phyloP scores from a whole-genome alignment of 805 yeast species.

The Naumovozyma dairenensis region DNA sequence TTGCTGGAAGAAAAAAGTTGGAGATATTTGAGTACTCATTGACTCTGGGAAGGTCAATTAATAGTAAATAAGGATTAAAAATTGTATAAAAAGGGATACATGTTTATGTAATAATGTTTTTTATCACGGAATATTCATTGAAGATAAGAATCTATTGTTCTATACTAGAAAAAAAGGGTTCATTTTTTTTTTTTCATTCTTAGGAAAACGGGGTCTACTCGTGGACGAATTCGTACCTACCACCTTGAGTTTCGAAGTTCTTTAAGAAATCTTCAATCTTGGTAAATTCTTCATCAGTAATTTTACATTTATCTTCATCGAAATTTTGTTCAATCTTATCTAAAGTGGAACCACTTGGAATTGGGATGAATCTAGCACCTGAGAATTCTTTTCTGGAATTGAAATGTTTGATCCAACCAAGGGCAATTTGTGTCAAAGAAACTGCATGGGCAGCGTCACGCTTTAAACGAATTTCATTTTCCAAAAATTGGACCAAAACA shows the following conservation, averaged over 20 bases:
- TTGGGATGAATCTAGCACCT: conserved; percentile 53
- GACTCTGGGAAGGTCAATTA: no score
- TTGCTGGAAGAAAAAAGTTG: no score
- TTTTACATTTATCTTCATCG: conserved; percentile 28
- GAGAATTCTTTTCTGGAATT: conserved; percentile 28
- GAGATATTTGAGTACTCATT: no score
- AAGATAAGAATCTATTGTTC: no score
- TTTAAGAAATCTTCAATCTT: conserved; percentile 41
- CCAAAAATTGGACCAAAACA: conserved; percentile 38
- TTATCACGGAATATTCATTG: no score
- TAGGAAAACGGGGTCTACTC: no score
- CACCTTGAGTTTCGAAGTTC: conserved; percentile 42
- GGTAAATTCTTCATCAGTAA: conserved; percentile 49
- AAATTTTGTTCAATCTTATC: conserved; percentile 56
- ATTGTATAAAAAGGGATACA: no score
- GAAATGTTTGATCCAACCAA: conserved; percentile 52
- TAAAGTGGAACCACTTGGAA: conserved; percentile 65
- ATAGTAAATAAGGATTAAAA: no score
- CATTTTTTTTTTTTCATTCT: no score
- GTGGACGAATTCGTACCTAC: conserved; percentile 35
- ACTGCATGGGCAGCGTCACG: conserved; percentile 38
- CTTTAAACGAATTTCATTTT: conserved; percentile 37
- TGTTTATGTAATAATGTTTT: no score
- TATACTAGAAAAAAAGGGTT: no score
- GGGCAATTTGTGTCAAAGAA: conserved; percentile 57